Percentiles rank a stretch among this genome's conserved stretches.
Conservation (phyloP, 306 rosid species). For the Citrullus mucosospermus region DNA sequence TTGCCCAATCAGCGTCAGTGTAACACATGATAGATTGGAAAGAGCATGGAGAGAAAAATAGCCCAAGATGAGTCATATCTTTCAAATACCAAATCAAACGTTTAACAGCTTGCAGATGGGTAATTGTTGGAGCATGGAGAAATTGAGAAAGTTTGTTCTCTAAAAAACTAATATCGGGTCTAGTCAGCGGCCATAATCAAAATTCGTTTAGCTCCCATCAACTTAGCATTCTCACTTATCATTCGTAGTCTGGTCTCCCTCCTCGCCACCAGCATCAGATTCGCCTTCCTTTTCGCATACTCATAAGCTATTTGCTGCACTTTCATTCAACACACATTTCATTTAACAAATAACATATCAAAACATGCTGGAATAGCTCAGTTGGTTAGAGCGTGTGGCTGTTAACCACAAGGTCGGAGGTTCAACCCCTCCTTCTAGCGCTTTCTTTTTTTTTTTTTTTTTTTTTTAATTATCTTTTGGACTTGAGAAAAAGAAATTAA, state of each 20-base stretch:
- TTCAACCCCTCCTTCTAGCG: neutral
- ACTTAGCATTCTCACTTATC: slow-evolving; percentile 61
- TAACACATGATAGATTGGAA: too few species aligned
- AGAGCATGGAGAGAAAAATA: too few species aligned
- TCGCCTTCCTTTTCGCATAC: slow-evolving; percentile 65
- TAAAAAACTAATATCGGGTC: too few species aligned
- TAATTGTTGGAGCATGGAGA: too few species aligned
- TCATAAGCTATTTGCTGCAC: slow-evolving; percentile 88
- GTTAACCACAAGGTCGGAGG: neutral
- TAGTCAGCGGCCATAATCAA: slow-evolving; percentile 54
- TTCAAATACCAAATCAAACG: too few species aligned
- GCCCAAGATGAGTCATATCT: too few species aligned
- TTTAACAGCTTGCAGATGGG: too few species aligned
- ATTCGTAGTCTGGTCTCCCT: slow-evolving; percentile 49
- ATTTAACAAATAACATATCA: neutral
- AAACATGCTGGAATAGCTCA: neutral
- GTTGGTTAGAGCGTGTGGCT: neutral
- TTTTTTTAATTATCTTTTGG: too few species aligned
- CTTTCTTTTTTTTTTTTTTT: accelerated
- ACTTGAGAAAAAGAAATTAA: too few species aligned
- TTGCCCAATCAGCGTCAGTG: too few species aligned
- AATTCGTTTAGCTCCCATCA: slow-evolving; percentile 56
- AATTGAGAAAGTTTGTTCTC: too few species aligned
- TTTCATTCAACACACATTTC: neutral
- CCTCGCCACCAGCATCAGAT: slow-evolving; percentile 64